Evolutionary conservation across 805 yeast genomes (phyloP), one percentile per base, ranked within the genome.

Genomic region (Saccharomyces cerevisiae): DNA sequence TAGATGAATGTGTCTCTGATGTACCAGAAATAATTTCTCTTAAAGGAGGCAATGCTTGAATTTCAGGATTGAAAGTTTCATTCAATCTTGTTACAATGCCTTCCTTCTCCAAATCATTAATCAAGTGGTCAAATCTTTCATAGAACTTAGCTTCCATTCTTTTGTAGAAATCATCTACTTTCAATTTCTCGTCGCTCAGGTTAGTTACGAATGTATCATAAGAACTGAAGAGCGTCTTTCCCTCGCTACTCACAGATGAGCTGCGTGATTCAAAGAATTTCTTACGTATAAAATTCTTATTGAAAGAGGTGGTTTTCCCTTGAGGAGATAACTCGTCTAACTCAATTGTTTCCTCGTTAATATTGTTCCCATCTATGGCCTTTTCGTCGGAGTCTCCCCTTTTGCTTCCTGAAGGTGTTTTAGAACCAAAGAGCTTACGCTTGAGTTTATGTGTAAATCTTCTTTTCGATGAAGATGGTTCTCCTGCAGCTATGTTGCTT

Each of bases 101-200:
- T 49, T 72, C 72, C 22, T 70, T 59, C 57, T 75, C 76, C 52
- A 82, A 71, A 61, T 82, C 85, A 53, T 70, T 65, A 29, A 78
- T 64, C 54, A 82, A 70, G 29, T 73, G 67, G 48, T 76, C 78
- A 61, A 74, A 79, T 51, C 76, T 78, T 6, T 57, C 61, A 55
- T 73, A 76, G 22, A 81, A 70, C 54, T 75, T 77, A 1, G 70
- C 62, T 61, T 82, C 84, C 51, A 76, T 77, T 17, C 60, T 54
- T 46, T 70, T 68, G 65, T 78, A 83, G 57, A 83, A 83, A 6
- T 66, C 71, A 61, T 80, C 82, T 54, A 83, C 75, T 59, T 80
- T 82, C 26, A 59, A 57, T 53, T 81, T 71, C 61, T 83, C 85
- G n/a, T 63, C 67, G 28, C 73, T 61, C 50, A 84, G 69, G 53